Evolutionary conservation across 1,284 basidiomycete species (phyloP).

Genomic region (Xanthoconium separans): DNA sequence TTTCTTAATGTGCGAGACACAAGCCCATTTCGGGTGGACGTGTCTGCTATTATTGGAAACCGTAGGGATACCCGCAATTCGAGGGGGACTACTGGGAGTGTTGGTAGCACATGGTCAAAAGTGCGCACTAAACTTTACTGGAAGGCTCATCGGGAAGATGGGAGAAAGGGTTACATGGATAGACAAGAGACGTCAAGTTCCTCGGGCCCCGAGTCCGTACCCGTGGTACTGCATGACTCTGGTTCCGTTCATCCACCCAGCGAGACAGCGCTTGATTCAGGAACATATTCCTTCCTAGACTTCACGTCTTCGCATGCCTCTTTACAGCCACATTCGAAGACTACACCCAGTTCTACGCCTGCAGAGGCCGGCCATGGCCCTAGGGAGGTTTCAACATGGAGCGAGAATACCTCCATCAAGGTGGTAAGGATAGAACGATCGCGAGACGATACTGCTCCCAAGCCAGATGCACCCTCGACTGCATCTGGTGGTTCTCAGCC

Average conservation of each 20-base stretch:
- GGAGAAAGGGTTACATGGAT: constrained; percentile 21
- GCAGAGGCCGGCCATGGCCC: constrained; percentile 27
- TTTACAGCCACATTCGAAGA: constrained; percentile 36
- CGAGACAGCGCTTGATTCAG: constrained; percentile 28
- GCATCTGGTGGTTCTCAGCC: constrained; percentile 30
- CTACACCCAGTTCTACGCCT: constrained; percentile 28
- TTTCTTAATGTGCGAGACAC: constrained; percentile 37
- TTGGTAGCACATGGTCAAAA: constrained; percentile 34
- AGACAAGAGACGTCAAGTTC: constrained; percentile 22
- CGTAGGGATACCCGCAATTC: constrained; percentile 23
- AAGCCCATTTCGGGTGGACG: constrained; percentile 48
- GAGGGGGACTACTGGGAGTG: constrained; percentile 28
- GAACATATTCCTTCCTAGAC: constrained; percentile 58
- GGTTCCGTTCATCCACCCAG: constrained; percentile 29
- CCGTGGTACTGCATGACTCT: constrained; percentile 33
- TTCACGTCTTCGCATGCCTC: constrained; percentile 50
- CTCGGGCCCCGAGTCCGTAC: constrained; percentile 32
- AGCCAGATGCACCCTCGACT: constrained; percentile 35
- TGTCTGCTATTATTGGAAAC: constrained; percentile 32
- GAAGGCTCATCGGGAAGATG: constrained; percentile 31
- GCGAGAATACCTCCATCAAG: constrained; percentile 16
- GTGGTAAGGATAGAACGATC: constrained; percentile 19
- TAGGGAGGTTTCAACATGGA: constrained; percentile 11
- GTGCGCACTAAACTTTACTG: constrained; percentile 32
- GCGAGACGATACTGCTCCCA: constrained; percentile 15